Percentiles rank a stretch among this genome's conserved stretches.
Evolutionary conservation across 441 rosid species (phyloP).

Genomic region (Populus hybrid): DNA sequence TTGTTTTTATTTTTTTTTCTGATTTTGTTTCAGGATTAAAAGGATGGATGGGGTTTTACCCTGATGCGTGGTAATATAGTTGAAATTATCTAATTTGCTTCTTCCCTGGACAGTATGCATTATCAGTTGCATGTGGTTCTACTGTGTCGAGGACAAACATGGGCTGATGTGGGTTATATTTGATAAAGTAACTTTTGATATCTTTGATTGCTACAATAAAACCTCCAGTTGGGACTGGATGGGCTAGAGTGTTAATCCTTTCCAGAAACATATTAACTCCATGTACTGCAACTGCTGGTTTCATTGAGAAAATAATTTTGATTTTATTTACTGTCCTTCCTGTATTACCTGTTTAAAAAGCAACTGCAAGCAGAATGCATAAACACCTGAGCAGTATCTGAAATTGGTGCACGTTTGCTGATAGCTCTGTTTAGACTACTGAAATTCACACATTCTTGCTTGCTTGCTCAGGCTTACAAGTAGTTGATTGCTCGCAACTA

Average conservation of each 20-base stretch:
- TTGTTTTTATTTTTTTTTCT: too few relatives aligned
- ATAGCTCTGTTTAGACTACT: neutral
- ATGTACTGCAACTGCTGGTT: neutral
- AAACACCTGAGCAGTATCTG: neutral
- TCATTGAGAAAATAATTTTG: neutral
- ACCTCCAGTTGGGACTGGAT: neutral
- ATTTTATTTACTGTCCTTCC: neutral
- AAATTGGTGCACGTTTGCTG: neutral
- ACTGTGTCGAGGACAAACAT: too few relatives aligned
- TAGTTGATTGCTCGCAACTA: neutral
- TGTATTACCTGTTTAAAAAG: neutral
- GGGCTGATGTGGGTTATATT: too few relatives aligned
- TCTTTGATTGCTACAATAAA: neutral
- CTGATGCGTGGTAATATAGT: too few relatives aligned
- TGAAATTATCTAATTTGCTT: too few relatives aligned
- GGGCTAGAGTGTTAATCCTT: neutral
- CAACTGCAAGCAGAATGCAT: neutral
- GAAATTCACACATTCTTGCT: neutral
- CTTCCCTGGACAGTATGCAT: too few relatives aligned
- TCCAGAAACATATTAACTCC: neutral
- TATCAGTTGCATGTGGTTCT: too few relatives aligned
- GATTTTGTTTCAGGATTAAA: too few relatives aligned
- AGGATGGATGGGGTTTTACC: too few relatives aligned
- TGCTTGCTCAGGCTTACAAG: neutral
- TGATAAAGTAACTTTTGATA: too few relatives aligned